A percentile compares a stretch with the other conserved stretches of the same genome.
These are phyloP conservation scores for Penicillium expansum DNA, from an alignment of 2,329 filamentous ascomycete species.

Conservation along the genomic window DNA sequence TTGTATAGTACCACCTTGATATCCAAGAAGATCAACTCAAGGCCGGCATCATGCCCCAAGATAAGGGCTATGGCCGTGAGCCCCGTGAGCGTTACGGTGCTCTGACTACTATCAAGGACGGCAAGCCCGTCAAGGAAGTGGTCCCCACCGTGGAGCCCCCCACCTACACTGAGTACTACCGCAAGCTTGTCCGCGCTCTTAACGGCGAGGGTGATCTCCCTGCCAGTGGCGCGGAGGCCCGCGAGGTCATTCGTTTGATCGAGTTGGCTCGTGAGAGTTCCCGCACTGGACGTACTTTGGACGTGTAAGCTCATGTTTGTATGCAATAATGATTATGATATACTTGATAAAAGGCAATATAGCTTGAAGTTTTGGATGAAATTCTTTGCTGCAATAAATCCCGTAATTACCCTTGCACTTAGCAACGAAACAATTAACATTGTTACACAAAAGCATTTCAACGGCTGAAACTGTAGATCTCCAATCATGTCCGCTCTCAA, in stretches of 20 bases:
- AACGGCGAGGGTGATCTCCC: conserved; percentile 54
- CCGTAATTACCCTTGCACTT: neutral
- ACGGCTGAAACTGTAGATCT: neutral
- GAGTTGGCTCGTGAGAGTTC: conserved; percentile 57
- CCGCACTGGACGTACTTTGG: conserved; percentile 49
- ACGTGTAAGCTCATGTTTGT: conserved; percentile 25
- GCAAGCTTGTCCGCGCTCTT: conserved; percentile 52
- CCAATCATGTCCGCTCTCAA: neutral
- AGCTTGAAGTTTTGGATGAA: neutral
- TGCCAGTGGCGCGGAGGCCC: conserved; percentile 53
- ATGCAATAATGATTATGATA: conserved; percentile 18
- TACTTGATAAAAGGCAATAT: conserved; percentile 6
- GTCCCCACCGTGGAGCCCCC: conserved; percentile 60
- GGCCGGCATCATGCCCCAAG: conserved; percentile 59
- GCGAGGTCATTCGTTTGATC: conserved; percentile 55
- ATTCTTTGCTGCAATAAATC: neutral
- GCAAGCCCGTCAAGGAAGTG: conserved; percentile 50
- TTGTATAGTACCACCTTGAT: conserved; percentile 57
- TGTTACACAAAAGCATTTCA: neutral
- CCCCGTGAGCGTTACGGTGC: conserved; percentile 55
- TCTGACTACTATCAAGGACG: conserved; percentile 57
- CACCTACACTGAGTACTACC: conserved; percentile 71
- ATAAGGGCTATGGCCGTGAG: conserved; percentile 65
- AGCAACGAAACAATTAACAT: neutral
- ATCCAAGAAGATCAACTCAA: conserved; percentile 72